Evolutionary conservation across 257 asterid species (phyloP).

Genomic region (Verbena officinalis): DNA sequence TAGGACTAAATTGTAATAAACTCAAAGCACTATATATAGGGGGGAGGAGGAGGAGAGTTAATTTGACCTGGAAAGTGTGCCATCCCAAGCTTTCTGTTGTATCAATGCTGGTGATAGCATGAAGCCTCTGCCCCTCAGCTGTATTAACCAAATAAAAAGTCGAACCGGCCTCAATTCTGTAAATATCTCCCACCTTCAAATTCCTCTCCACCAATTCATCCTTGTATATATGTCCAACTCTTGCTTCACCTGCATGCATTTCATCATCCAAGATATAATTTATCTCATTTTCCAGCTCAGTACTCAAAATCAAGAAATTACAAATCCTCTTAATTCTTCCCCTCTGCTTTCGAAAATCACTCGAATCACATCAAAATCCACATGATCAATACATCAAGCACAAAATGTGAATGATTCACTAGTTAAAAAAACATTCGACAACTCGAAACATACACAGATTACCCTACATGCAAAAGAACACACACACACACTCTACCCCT

Average conservation of each 20-base stretch:
- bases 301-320: not conserved
- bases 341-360: no score
- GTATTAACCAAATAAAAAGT: slow-evolving; percentile 73
- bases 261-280: not conserved
- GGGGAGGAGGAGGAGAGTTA: no score
- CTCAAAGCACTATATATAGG: no score
- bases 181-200: slow-evolving; percentile 72
- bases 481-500: not conserved
- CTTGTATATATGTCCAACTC: slow-evolving; percentile 72
- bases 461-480: not conserved
- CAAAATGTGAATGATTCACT: no score
- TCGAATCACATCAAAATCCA: not conserved
- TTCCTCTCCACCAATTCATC: slow-evolving; percentile 68
- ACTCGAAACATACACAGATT: not conserved
- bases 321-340: no score
- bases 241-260: slow-evolving; percentile 81
- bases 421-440: no score
- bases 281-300: not conserved
- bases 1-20: no score
- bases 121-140: slow-evolving; percentile 71
- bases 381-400: no score
- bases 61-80: slow-evolving; percentile 59
- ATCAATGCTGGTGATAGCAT: slow-evolving; percentile 69
- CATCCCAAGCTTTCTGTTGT: slow-evolving; percentile 54
- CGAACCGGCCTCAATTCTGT: slow-evolving; percentile 70